Conservation (phyloP, 257 asterid genomes). For the Capsicum pubescens region DNA sequence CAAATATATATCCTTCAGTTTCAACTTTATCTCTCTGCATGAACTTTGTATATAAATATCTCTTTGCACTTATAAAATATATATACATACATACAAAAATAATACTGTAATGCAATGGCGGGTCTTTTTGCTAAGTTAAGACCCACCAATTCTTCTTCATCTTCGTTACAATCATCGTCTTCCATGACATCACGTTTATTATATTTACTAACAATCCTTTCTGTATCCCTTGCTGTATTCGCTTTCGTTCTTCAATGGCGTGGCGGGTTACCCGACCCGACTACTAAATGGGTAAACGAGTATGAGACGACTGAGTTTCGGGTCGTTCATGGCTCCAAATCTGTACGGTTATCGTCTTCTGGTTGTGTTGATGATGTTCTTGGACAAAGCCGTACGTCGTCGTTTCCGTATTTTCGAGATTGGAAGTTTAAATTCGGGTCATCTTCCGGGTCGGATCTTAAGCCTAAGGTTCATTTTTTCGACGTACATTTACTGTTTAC, state of each 20-base stretch:
- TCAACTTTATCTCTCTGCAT: conserved; percentile 9
- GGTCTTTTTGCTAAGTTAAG: conserved; percentile 67
- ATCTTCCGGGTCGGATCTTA: conserved; percentile 22
- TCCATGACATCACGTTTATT: conserved; percentile 37
- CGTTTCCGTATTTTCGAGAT: conserved; percentile 55
- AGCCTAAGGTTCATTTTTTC: conserved; percentile 29
- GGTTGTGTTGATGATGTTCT: conserved; percentile 58
- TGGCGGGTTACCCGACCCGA: conserved; percentile 73
- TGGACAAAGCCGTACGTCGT: conserved; percentile 45
- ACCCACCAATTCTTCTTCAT: conserved; percentile 47
- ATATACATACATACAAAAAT: background rate
- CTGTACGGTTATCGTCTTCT: conserved; percentile 33
- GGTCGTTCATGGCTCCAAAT: conserved; percentile 41
- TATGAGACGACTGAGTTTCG: conserved; percentile 53
- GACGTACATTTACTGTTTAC: background rate
- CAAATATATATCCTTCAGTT: background rate
- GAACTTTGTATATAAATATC: background rate
- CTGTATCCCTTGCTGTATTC: conserved; percentile 66
- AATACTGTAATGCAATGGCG: conserved; percentile 47
- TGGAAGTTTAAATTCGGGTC: conserved; percentile 40
- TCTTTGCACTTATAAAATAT: background rate
- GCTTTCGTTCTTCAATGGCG: conserved; percentile 91
- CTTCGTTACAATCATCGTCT: conserved; percentile 3
- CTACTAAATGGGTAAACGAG: conserved; percentile 52
- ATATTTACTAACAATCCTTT: conserved; percentile 66